Evolutionary conservation across 345 rosid genomes (phyloP), one percentile per base, ranked within the genome.

Genomic region (Draba incana): DNA sequence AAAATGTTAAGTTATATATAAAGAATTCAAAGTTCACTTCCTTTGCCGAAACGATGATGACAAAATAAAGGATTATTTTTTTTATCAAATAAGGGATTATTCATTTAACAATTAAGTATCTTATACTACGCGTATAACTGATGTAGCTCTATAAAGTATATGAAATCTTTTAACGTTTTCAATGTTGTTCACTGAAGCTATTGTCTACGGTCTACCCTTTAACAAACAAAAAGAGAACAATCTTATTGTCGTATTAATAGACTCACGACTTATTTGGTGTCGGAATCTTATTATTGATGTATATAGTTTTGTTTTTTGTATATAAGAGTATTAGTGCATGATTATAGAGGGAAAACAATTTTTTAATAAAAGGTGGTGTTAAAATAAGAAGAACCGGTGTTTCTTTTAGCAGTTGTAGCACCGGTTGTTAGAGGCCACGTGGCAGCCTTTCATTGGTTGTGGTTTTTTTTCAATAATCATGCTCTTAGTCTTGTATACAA

Each of bases 21-120:
- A 4, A 49, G n/a, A 48, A 37, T 37, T 49, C 14, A 37, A 24
- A 12, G 37, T 63, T 49, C 23, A 63, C 15, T 41, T 24, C 48
- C 24, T 57, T 8, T 42, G 25, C 46, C 37, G 23, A 49, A 37
- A n/a, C 56, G 15, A 38, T 25, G 49, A 15, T 64, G 58, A 64
- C 27, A 23, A 15, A 6, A 5, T 31, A 31, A 3, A 16, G n/a
- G 8, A 27, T 41, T 51, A 6, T 31, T 31, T 31, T 20, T 20
- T 20, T 20, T 20, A 0, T 20, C 20, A 15, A 6, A 5, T 31
- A 31, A 3, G 7, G n/a, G 8, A 27, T 41, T 51, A 6, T 31
- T 5, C 6, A 31, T 31, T 31, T 31, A 31, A 31, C 37, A 35
- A 35, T 1, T 6, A 27, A 10, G 4, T 51, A 12, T 27, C 20